Evolutionary conservation across 176 grass and related monocot species (phyloP).

Genomic region (Triticum dicoccoides): DNA sequence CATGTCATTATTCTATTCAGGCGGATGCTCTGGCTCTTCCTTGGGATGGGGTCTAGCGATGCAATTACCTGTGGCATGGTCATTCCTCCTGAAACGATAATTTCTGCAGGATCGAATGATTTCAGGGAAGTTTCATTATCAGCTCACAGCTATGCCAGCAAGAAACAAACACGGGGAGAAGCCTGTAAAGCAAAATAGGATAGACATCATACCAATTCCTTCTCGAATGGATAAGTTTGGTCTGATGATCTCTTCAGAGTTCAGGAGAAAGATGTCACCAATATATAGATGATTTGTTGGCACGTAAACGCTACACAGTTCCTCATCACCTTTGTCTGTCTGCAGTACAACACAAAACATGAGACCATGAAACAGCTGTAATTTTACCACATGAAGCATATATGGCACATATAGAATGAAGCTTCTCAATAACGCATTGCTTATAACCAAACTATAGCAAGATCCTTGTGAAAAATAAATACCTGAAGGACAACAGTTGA

Average conservation of each 20-base stretch:
- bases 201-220: constrained; percentile 67
- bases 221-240: constrained; percentile 94
- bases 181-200: not conserved
- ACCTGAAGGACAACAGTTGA: constrained; percentile 93
- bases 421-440: not conserved
- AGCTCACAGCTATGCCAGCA: not conserved
- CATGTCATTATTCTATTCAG: constrained; percentile 75
- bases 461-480: constrained; percentile 20
- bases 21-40: constrained; percentile 69
- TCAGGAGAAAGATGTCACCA: constrained; percentile 96
- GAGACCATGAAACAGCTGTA: constrained; percentile 12
- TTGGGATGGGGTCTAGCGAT: constrained; percentile 66
- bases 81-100: constrained; percentile 99
- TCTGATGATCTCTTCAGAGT: constrained; percentile 90
- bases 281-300: constrained; percentile 99
- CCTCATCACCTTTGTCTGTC: constrained; percentile 95
- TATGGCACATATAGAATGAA: not conserved
- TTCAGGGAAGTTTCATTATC: not conserved
- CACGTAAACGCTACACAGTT: constrained; percentile 94
- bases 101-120: constrained; percentile 51
- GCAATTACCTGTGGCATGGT: constrained; percentile 96
- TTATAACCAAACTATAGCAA: not conserved
- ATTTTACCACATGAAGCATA: not conserved
- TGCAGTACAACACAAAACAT: constrained; percentile 30
- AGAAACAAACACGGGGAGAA: not conserved